Base-by-base conservation (phyloP, 257 asterid species). In the Apocynum venetum region DNA sequence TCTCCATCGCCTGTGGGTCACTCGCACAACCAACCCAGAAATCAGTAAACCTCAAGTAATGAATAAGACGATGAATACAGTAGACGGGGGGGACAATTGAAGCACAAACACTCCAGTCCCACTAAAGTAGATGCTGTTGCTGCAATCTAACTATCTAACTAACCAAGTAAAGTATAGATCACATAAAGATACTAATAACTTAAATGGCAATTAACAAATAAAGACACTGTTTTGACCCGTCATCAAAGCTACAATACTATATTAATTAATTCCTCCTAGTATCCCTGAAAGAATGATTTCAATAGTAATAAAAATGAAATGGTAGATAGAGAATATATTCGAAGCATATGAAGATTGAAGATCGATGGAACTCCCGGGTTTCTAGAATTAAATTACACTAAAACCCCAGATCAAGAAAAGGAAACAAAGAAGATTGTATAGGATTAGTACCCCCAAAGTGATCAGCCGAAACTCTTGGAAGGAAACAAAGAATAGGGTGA, bases 111-210 rank as follows among this genome's bases (percentile, higher is more conserved):
- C 55, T 51, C 77, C 0, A 80, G 76, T 68, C 78, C 46, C 79
- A 78, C 81, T 69, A 85, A 85, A 87, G 84, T 66, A 72, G 78
- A 82, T 72, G 72, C 80, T 49, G 51, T 41, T 77, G 83, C 81
- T 76, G 82, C 36, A 86, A 78, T 53, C 83, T 82, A 88, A 81
- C 35, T 84, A 77, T 52, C 83, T 82, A 89, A 89, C 89, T 73
- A 85, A 86, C 81, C 90, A 89, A 85, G 96, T 90, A 85, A 88
- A 88, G 96, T 89, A 82, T 82, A 87, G 85, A 86, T 84, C 83
- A 90, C 96, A 85, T 77, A 83, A 89, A 89, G 89, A 81, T 71
- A 56, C 76, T 46, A 59, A 25, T 25, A 25, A 41, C 74, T 57
- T 69, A 71, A 6, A 67, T 20, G 44, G 41, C 35, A 47, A 56